These are phyloP conservation scores for Rosa multiflora DNA, from an alignment of 306 rosid species.

Conservation along the genomic window DNA sequence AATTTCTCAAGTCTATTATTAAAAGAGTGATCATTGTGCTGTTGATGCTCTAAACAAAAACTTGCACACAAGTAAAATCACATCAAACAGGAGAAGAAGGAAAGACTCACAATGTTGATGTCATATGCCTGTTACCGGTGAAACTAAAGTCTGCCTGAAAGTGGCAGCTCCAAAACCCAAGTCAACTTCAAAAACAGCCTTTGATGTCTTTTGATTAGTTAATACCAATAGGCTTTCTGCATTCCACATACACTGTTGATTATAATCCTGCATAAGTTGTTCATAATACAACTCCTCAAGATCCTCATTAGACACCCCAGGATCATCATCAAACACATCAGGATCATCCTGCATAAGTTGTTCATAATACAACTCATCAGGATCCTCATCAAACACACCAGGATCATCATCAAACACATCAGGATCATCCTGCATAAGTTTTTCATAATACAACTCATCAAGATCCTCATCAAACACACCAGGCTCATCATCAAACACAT, in stretches of 20 bases:
- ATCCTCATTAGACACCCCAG: no score
- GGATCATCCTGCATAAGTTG: no score
- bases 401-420: background rate
- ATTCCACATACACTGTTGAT: background rate
- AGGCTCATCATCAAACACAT: background rate
- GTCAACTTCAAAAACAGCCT: background rate
- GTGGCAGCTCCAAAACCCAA: background rate
- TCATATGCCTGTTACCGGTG: background rate
- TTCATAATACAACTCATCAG: no score
- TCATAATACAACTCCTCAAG: no score
- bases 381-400: background rate
- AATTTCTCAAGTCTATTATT: no score
- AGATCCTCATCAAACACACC: background rate
- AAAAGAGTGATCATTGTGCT: background rate
- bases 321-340: no score
- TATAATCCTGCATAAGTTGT: no score
- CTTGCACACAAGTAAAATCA: background rate
- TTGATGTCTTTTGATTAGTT: background rate
- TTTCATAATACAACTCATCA: no score
- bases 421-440: background rate
- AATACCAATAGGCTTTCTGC: background rate
- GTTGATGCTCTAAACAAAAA: background rate
- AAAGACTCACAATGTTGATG: background rate
- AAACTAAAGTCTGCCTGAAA: background rate
- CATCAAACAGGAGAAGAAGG: background rate